Evolutionary conservation across 2,329 filamentous ascomycete species (phyloP).

Genomic region (Verticillium zaregamsianum): DNA sequence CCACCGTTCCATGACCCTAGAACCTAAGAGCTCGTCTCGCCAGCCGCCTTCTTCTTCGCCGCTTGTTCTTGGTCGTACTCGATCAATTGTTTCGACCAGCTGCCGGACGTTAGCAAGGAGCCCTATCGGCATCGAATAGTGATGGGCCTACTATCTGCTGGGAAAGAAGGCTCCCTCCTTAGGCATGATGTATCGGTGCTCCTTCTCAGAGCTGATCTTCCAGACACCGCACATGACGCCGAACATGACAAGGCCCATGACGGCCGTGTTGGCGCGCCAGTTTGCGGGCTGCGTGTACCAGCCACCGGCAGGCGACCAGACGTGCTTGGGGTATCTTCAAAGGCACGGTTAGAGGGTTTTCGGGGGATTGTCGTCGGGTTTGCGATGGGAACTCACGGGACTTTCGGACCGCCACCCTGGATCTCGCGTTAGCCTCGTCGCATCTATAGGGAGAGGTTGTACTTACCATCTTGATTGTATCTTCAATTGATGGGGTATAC

Average conservation of each 20-base stretch:
- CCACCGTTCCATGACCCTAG: background rate
- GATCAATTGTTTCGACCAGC: constrained; percentile 42
- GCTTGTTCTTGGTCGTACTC: constrained; percentile 39
- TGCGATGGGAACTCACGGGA: constrained; percentile 43
- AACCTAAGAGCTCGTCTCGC: constrained; percentile 15
- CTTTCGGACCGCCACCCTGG: constrained; percentile 70
- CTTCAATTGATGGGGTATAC: constrained; percentile 26
- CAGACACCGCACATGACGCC: constrained; percentile 66
- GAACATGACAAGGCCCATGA: constrained; percentile 65
- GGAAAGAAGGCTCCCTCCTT: constrained; percentile 75
- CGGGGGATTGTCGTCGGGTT: constrained; percentile 11
- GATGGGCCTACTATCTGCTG: constrained; percentile 68
- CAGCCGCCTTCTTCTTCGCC: constrained; percentile 25
- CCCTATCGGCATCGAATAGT: too few species aligned
- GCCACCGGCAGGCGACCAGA: constrained; percentile 97
- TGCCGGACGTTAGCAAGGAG: constrained; percentile 19
- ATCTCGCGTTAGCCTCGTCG: constrained; percentile 32
- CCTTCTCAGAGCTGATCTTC: constrained; percentile 69
- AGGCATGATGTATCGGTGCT: constrained; percentile 71
- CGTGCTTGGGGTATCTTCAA: constrained; percentile 89
- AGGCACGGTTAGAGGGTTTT: constrained; percentile 12
- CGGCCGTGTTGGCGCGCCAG: constrained; percentile 88
- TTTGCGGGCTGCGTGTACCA: constrained; percentile 95
- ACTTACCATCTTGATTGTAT: constrained; percentile 53
- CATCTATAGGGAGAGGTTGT: background rate